phyloP scores from a whole-genome alignment of 805 yeast genomes.

The Ogataea nakhonphanomensis region DNA sequence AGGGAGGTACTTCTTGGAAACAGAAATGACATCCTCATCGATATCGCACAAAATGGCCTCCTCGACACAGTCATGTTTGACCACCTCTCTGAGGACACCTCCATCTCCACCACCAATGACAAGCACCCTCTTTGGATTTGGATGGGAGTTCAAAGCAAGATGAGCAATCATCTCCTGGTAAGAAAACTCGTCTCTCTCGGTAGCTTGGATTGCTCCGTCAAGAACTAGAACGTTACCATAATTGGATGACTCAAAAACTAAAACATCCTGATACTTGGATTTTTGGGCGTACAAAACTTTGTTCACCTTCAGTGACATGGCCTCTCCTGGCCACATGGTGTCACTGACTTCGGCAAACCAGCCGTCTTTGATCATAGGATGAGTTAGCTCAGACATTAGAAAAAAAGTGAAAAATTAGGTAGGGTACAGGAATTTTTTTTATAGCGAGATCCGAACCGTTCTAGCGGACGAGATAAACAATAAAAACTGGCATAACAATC shows the following conservation, averaged over 20 bases:
- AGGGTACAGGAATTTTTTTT: neutral
- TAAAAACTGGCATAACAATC: too few relatives aligned
- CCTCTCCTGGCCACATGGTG: conserved; percentile 99
- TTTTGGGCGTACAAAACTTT: conserved; percentile 80
- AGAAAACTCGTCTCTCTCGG: conserved; percentile 96
- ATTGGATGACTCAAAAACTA: conserved; percentile 87
- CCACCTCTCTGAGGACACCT: conserved; percentile 92
- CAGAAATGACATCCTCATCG: conserved; percentile 87
- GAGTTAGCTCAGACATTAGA: conserved; percentile 39
- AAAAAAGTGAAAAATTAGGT: conserved; percentile 3
- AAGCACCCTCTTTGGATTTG: conserved; percentile 87
- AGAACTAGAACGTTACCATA: conserved; percentile 94
- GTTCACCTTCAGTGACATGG: conserved; percentile 86
- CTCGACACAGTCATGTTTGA: conserved; percentile 83
- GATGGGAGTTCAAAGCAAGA: conserved; percentile 87
- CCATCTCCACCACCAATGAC: conserved; percentile 99
- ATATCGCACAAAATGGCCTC: conserved; percentile 91
- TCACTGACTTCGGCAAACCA: conserved; percentile 96
- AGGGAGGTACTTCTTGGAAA: conserved; percentile 84
- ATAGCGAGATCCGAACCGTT: neutral
- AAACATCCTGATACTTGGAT: conserved; percentile 89
- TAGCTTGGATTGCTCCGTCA: conserved; percentile 92
- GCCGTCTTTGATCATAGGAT: conserved; percentile 70
- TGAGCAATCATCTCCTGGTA: conserved; percentile 99
- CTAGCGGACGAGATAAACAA: too few relatives aligned